Evolutionary conservation across 495 filamentous ascomycete genomes (phyloP), one percentile per base, ranked within the genome.

Genomic region (Aspergillus sparsus): DNA sequence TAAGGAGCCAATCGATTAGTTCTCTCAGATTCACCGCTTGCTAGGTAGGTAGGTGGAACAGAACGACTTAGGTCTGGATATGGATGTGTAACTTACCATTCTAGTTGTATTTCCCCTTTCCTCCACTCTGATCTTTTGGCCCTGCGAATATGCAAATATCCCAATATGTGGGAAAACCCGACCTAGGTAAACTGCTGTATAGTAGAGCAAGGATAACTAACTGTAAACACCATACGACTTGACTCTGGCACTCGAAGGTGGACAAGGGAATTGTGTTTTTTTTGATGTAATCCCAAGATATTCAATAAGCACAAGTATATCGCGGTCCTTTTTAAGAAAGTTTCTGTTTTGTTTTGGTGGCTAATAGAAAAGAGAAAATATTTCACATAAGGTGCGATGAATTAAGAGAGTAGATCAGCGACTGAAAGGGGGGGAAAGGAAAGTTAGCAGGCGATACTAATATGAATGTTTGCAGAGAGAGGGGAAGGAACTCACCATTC

Each of bases 401-500:
- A 57, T 72, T 79, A 79, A 41, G 76, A 77, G 35, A 80, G 74
- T 21, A 80, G 69, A 67, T 80, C 77, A 51, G 77, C 77, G 63
- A 80, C 77, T 80, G 16, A 18, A 5, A 11, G 44, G 32, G 7
- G n/a, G n/a, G n/a, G n/a, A n/a, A n/a, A n/a, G n/a, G 47, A 60
- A 50, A 54, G 21, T 51, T 34, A 31, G 7, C 11, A 32, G 4
- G 21, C 49, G 6, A 32, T 58, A 8, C 7, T n/a, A 9, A 16
- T 45, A 37, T 21, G 18, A 11, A 46, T 8, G 3, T 31, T 52
- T 0, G 13, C 15, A 16, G 47, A 1, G 42, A 11, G 35, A 50
- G 21, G 18, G 33, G 52, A 11, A 31, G 6, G 35, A 16, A 60
- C 72, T 68, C 58, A 82, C 83, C 84, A 69, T 98, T 98, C 94